phyloP scores from a whole-genome alignment of 148 eudicot genomes.

The Rhododendron simsii region DNA sequence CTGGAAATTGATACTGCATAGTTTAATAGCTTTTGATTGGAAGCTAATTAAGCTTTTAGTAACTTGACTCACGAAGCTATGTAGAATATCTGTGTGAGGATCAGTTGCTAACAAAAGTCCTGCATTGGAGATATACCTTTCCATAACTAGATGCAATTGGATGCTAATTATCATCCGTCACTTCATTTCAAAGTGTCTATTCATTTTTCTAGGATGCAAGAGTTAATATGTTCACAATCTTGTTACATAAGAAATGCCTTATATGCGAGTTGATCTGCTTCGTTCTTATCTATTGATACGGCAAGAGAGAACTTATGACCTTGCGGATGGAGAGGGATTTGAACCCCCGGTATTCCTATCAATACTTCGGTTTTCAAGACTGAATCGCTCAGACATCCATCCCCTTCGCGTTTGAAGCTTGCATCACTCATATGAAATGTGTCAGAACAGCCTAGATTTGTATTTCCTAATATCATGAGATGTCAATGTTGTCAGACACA shows the following conservation, averaged over 20 bases:
- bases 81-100: background rate
- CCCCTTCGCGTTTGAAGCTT: background rate
- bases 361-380: background rate
- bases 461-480: background rate
- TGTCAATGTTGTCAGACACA: background rate
- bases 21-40: background rate
- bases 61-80: background rate
- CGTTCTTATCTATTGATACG: background rate
- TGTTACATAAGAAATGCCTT: background rate
- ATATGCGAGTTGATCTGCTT: background rate
- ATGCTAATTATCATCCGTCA: background rate
- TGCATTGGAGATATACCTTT: background rate
- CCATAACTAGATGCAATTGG: background rate
- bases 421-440: background rate
- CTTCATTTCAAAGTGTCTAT: background rate
- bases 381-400: background rate
- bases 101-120: background rate
- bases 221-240: background rate
- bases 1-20: no score
- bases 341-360: no score
- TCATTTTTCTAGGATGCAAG: background rate
- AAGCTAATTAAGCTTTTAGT: background rate
- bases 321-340: no score
- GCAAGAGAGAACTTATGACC: background rate
- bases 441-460: background rate